Percentiles rank a stretch among this genome's conserved stretches.
These are phyloP conservation scores for Stromatinia cepivora DNA, from an alignment of 2,329 filamentous ascomycete species.

Conservation along the genomic window DNA sequence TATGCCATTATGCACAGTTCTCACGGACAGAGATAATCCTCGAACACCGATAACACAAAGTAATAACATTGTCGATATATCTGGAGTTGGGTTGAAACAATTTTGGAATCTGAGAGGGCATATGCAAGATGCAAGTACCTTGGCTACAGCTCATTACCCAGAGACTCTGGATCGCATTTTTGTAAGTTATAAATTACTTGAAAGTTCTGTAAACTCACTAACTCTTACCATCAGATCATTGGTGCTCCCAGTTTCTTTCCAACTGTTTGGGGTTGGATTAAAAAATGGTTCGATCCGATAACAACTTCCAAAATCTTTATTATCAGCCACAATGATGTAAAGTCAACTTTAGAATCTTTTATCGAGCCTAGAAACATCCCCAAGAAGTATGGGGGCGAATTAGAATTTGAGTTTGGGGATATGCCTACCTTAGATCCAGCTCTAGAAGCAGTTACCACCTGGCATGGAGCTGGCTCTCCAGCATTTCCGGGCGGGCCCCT, in stretches of 20 bases:
- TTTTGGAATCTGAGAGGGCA: constrained; percentile 94
- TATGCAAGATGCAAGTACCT: constrained; percentile 86
- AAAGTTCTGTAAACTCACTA: constrained; percentile 7
- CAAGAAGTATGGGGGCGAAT: constrained; percentile 82
- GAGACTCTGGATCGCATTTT: constrained; percentile 87
- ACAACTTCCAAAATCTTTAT: constrained; percentile 98
- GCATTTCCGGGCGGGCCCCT: constrained; percentile 58
- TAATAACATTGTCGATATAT: constrained; percentile 94
- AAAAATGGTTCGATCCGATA: constrained; percentile 92
- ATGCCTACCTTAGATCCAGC: constrained; percentile 69
- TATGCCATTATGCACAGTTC: constrained; percentile 78
- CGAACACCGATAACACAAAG: constrained; percentile 88
- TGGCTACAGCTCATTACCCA: constrained; percentile 92
- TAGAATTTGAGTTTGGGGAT: constrained; percentile 80
- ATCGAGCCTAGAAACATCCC: constrained; percentile 83
- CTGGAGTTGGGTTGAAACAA: constrained; percentile 81
- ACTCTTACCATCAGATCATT: constrained; percentile 59
- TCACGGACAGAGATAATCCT: constrained; percentile 68
- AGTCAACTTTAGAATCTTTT: constrained; percentile 74
- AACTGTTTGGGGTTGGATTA: constrained; percentile 92
- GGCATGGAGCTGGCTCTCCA: constrained; percentile 51
- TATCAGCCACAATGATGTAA: constrained; percentile 70
- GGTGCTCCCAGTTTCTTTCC: constrained; percentile 89
- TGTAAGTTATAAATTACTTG: constrained; percentile 36
- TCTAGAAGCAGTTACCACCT: constrained; percentile 52